Evolutionary conservation across 305 asterid genomes (phyloP).

Genomic region (Withania somnifera): DNA sequence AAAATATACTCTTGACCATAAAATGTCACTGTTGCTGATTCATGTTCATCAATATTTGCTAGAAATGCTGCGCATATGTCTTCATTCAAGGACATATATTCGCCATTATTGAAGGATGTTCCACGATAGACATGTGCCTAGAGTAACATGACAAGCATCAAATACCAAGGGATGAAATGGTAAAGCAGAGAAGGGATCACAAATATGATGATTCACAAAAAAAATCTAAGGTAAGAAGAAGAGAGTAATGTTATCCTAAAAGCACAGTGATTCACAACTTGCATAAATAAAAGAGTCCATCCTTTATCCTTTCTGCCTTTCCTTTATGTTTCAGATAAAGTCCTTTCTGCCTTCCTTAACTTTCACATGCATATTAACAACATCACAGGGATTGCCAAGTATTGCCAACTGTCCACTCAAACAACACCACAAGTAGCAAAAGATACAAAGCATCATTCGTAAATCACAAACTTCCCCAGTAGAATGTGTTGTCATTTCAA

Average conservation of each 20-base stretch:
- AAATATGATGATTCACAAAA: neutral
- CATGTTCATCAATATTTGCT: slow-evolving; percentile 82
- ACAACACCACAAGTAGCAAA: neutral
- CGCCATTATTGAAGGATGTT: slow-evolving; percentile 10
- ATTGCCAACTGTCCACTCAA: neutral
- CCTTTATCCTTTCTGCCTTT: neutral
- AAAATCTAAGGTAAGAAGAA: neutral
- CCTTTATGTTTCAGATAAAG: neutral
- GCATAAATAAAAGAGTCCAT: neutral
- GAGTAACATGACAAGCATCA: neutral
- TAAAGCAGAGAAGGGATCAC: neutral
- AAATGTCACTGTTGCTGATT: slow-evolving; percentile 50
- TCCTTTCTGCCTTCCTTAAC: neutral
- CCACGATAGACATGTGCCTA: slow-evolving; percentile 73
- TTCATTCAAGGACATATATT: slow-evolving; percentile 12
- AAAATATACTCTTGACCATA: slow-evolving; percentile 45
- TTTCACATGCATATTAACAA: neutral
- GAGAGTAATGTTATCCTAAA: neutral
- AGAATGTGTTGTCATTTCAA: neutral
- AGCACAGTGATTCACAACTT: neutral
- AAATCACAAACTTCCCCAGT: neutral
- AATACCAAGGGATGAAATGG: neutral
- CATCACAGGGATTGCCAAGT: neutral
- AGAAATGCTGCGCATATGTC: slow-evolving; percentile 77
- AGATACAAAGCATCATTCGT: neutral